Base-by-base conservation (phyloP, 2,329 filamentous ascomycete genomes). In the Penicillium freii region DNA sequence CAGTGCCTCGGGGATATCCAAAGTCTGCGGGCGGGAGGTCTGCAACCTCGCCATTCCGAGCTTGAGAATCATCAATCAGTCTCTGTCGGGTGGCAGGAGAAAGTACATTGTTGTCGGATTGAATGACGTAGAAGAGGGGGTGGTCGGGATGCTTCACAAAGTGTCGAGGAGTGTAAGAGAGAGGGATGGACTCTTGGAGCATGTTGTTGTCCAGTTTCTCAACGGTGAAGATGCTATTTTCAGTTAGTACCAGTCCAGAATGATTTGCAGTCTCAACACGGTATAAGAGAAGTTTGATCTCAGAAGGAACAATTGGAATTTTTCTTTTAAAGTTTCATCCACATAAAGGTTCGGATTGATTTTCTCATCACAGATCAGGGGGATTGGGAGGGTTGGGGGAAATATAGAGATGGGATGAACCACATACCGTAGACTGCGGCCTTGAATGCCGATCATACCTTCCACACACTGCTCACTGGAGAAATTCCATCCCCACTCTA, bases 231-330 rank as follows among this genome's bases (percentile, higher is more conserved):
- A 97, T 97, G 67, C 92, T 86, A 60, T 23, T 29, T 46, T 21
- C 36, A 33, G 60, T 66, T 45, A 69, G 63, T 57, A 58, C 50
- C 56, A 38, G 27, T 44, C 51, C 36, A 53, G 25, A 34, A 33
- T 34, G 8, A 23, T 25, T 45, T 10, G 21, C 40, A 46, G 46
- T 40, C 36, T 47, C 29, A 34, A 39, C 21, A 2, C 29, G 25
- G 40, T n/a, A 25, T 44, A 27, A 44, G 25, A 52, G 25, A 15
- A 5, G 27, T 33, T 62, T 60, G 67, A 69, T 78, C 74, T 96
- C 92, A 96, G 92, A 87, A 96, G 91, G 91, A 96, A 96, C 92
- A 96, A 96, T 95, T 96, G 91, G 87, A 82, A 70, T 40, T 52
- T 70, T 61, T 67, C 42, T 51, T 70, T 61, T 68, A 75, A 73